Conservation (phyloP, 2,329 filamentous ascomycete species). For the Sordariomycetes sp. region DNA sequence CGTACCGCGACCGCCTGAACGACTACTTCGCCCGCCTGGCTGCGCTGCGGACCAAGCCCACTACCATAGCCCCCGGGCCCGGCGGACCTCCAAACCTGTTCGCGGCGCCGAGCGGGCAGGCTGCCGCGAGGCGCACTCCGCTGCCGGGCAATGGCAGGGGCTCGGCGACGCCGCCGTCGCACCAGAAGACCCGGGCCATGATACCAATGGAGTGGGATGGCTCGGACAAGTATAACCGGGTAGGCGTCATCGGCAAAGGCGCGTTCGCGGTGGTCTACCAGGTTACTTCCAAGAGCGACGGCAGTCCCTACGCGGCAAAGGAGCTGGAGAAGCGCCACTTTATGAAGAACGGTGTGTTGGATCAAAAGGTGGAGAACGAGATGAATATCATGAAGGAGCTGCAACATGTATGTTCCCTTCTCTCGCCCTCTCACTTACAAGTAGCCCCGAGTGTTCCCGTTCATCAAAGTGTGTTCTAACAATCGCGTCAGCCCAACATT, state of each 20-base stretch:
- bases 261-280: constrained; percentile 93
- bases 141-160: neutral
- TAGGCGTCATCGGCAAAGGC: constrained; percentile 74
- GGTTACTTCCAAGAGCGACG: constrained; percentile 74
- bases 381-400: constrained; percentile 90
- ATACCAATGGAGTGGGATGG: constrained; percentile 64
- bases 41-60: neutral
- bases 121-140: neutral
- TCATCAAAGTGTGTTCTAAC: neutral
- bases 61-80: neutral
- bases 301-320: constrained; percentile 77
- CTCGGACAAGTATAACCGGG: constrained; percentile 71
- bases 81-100: constrained; percentile 2
- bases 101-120: neutral
- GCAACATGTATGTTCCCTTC: constrained; percentile 51
- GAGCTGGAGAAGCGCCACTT: constrained; percentile 88
- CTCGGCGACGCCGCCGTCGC: constrained; percentile 2
- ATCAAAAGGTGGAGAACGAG: constrained; percentile 90
- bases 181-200: constrained; percentile 6
- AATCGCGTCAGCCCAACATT: constrained; percentile 56
- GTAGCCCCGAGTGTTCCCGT: neutral
- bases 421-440: neutral
- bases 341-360: constrained; percentile 81
- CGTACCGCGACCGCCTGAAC: constrained; percentile 57
- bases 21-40: constrained; percentile 41